A percentile compares a stretch with the other conserved stretches of the same genome.
Evolutionary conservation across 345 rosid genomes (phyloP).

Genomic region (Pugionium dolabratum): DNA sequence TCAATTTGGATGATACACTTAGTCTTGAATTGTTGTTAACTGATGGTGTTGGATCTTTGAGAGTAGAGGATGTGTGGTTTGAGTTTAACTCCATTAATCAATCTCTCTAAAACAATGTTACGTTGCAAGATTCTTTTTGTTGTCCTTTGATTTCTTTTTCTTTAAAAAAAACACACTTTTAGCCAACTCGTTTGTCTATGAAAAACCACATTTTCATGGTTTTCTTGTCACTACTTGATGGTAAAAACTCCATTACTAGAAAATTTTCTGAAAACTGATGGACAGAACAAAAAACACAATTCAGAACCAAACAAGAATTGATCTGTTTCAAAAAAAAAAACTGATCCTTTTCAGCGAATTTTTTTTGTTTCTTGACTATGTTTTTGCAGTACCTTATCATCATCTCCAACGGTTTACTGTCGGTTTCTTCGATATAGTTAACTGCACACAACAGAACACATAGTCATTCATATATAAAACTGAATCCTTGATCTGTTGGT

Average conservation of each 20-base stretch:
- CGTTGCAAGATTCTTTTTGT: neutral
- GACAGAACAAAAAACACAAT: neutral
- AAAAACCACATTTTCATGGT: slow-evolving; percentile 95
- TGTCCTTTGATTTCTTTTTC: neutral
- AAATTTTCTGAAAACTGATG: slow-evolving; percentile 50
- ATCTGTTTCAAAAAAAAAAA: too few relatives aligned
- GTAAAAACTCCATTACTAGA: slow-evolving; percentile 72
- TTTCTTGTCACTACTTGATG: slow-evolving; percentile 74
- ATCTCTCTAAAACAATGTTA: slow-evolving; percentile 33
- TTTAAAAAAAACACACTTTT: neutral
- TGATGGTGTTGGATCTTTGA: slow-evolving; percentile 68
- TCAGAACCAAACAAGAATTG: too few relatives aligned
- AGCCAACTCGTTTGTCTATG: slow-evolving; percentile 82
- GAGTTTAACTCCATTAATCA: slow-evolving; percentile 66
- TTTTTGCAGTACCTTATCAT: slow-evolving; percentile 26
- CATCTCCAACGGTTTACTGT: neutral
- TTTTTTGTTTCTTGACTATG: neutral
- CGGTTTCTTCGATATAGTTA: neutral
- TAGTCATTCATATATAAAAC: neutral
- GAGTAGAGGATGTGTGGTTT: slow-evolving; percentile 66
- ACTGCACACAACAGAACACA: neutral
- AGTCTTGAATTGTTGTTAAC: slow-evolving; percentile 67
- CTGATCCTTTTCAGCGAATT: neutral
- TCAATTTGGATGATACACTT: slow-evolving; percentile 56
- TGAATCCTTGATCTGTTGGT: neutral